Evolutionary conservation across 2,329 filamentous ascomycete species (phyloP), one percentile per base, ranked within the genome.

Genomic region (Aureobasidium mangrovei): DNA sequence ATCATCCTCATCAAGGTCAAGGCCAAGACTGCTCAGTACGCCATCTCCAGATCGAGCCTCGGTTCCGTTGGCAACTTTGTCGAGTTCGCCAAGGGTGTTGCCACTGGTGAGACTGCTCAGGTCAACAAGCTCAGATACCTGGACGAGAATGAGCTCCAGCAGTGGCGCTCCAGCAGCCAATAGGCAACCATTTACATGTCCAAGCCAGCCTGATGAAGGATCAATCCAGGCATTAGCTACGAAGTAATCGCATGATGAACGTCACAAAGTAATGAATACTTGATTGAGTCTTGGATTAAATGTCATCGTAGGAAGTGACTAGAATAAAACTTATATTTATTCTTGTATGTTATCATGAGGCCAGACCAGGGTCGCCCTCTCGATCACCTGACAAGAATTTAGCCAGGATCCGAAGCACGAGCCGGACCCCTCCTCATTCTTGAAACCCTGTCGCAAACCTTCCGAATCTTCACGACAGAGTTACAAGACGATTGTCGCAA

Each of bases 1-100:
- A 88, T 95, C 60, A 87, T 82, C 38, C 71, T 95, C 59, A 95
- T 95, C 63, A 83, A 82, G 55, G 83, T 95, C 58, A 83, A 83
- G 73, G 79, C 84, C 12, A 77, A 78, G 61, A 85, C 86, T 1
- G 84, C 82, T 1, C 88, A 86, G 3, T 93, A 93, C 64, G 79
- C 85, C 4, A 69, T 88, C 38, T 75, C 76, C 28, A 63, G 65
- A 54, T 74, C 76, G 56, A 83, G 81, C 67, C 86, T 81, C 44
- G 49, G 49, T 44, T 66, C 84, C 1, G 55, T 93, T 10, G 78
- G 82, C 4, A 76, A 82, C 26, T 77, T 80, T 2, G 75, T 83
- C 7, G 86, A 94, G 67, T 73, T 91, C 35, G 86, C 86, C 0
- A 87, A 90, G 72, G 87, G 88, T 4, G 75, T 83, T 0, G 72